Base-by-base conservation (phyloP, 371 early-diverging fungal species). In the Aphelidium insulamus region DNA sequence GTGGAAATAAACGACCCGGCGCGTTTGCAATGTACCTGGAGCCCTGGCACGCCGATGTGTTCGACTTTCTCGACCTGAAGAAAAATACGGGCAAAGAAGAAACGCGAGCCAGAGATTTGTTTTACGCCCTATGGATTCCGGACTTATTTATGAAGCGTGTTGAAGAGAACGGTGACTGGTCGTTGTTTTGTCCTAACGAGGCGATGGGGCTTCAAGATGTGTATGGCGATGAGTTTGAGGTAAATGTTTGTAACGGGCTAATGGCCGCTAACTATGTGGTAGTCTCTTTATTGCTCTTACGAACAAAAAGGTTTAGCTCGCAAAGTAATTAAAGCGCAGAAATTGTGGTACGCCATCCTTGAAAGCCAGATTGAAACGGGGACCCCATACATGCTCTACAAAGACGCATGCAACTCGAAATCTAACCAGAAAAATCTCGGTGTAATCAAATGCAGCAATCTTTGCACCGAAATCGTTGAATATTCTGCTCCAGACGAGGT, bases 11-110 rank as follows among this genome's bases (percentile, higher is more conserved):
- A 65, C 74, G 99, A 16, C 90, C 94, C 2, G 94, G 97, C n/a
- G 88, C 94, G 5, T 94, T 97, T 57, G 97, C 98, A 35, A 77
- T 99, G 46, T 99, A 90, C 55, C 60, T 98, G 27, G 99, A 99
- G 55, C 97, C 98, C 7, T 99, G 99, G 98, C 99, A 99, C 48
- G 68, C 84, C 3, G 99, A 99, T 51, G 71, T 99, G 10, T 92
- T 97, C 55, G 88, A 86, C 32, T 98, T 98, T 56, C 54, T 99
- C 36, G 98, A 97, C 37, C 55, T 99, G 42, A 76, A 83, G 55
- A 97, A 97, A 69, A 99, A 98, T 68, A 83, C 85, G 33, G 98
- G 99, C 40, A 87, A 83, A 49, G 99, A 99, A 41, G 98, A 98
- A 57, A 55, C 61, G 38, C 75, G 99, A 29, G 94, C 98, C 3